These are phyloP conservation scores for Benincasa hispida DNA, from an alignment of 306 rosid genomes.

Conservation along the genomic window DNA sequence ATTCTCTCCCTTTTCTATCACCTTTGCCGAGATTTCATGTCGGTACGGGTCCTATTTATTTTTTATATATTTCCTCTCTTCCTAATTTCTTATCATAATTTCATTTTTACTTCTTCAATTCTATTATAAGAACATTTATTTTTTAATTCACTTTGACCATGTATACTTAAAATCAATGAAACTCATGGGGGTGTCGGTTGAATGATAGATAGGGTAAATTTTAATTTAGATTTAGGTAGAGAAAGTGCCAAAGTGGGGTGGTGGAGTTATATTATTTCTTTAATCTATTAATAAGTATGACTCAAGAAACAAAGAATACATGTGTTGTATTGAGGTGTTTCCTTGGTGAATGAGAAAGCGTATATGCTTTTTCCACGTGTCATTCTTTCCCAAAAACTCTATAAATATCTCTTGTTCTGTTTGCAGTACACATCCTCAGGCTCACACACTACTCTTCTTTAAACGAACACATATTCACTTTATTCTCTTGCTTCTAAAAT, in stretches of 20 bases:
- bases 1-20: neutral
- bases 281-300: too few relatives aligned
- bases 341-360: neutral
- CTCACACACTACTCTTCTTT: neutral
- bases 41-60: neutral
- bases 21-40: neutral
- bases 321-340: neutral
- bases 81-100: too few relatives aligned
- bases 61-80: neutral
- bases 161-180: neutral
- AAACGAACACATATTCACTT: neutral
- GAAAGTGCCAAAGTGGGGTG: neutral
- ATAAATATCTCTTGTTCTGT: neutral
- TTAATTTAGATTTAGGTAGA: neutral
- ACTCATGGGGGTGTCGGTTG: neutral
- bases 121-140: too few relatives aligned
- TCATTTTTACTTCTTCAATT: too few relatives aligned
- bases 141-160: too few relatives aligned
- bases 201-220: neutral
- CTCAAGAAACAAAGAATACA: neutral
- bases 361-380: neutral
- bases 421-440: neutral
- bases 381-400: neutral
- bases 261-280: neutral
- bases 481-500: neutral